phyloP scores from a whole-genome alignment of 2,329 filamentous ascomycete genomes.

The Fonsecaea multimorphosa region DNA sequence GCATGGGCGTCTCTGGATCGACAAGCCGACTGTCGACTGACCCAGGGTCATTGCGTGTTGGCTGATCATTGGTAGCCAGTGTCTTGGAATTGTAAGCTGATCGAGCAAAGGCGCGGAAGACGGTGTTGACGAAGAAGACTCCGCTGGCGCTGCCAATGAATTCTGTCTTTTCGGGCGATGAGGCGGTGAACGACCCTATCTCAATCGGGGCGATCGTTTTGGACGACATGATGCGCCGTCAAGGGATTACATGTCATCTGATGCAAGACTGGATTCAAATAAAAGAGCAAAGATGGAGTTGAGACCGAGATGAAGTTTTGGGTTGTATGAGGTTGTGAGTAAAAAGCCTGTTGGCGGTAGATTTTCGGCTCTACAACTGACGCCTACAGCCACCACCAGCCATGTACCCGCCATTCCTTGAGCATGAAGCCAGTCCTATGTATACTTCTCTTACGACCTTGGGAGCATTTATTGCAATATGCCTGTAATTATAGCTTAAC shows the following conservation, averaged over 20 bases:
- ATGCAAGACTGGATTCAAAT: background rate
- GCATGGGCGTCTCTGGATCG: slow-evolving; percentile 21
- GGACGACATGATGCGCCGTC: slow-evolving; percentile 14
- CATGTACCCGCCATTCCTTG: too few relatives aligned
- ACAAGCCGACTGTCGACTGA: slow-evolving; percentile 23
- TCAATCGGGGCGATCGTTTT: slow-evolving; percentile 23
- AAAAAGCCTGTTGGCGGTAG: background rate
- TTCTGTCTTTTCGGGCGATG: slow-evolving; percentile 52
- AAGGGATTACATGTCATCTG: background rate
- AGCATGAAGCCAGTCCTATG: too few relatives aligned
- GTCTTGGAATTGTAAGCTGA: slow-evolving; percentile 34
- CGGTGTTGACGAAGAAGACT: slow-evolving; percentile 60
- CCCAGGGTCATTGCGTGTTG: slow-evolving; percentile 15
- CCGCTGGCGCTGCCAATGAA: slow-evolving; percentile 60
- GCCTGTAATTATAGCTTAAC: background rate
- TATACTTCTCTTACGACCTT: background rate
- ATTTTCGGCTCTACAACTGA: background rate
- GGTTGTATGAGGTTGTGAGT: background rate
- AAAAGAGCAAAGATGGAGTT: background rate
- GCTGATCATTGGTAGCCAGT: slow-evolving; percentile 20
- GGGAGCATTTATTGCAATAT: background rate
- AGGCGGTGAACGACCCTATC: slow-evolving; percentile 49
- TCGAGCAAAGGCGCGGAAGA: slow-evolving; percentile 56
- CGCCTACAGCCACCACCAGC: background rate
- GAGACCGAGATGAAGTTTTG: background rate